These are phyloP conservation scores for Pleurotus eryngii DNA, from an alignment of 768 basidiomycete genomes.

Conservation along the genomic window DNA sequence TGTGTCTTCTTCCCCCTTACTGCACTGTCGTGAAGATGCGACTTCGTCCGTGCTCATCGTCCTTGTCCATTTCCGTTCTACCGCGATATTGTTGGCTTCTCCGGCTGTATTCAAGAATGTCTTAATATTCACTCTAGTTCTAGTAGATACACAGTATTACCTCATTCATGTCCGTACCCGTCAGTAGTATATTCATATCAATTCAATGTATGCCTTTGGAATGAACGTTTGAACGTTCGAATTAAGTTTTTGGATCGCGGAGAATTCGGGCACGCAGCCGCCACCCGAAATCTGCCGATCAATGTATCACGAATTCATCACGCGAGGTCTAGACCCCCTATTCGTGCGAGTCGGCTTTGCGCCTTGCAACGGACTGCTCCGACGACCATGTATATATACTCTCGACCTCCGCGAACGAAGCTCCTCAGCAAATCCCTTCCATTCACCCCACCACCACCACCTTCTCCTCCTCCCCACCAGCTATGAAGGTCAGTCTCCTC, in stretches of 20 bases:
- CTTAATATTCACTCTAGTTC: neutral
- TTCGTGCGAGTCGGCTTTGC: constrained; percentile 1
- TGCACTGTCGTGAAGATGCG: neutral
- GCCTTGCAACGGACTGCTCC: constrained; percentile 4
- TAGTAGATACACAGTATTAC: neutral
- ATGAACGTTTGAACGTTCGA: constrained; percentile 2
- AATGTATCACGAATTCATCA: neutral
- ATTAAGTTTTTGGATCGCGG: neutral
- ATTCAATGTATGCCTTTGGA: neutral
- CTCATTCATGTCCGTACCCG: neutral
- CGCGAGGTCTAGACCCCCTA: constrained; percentile 3
- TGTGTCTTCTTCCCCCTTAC: neutral
- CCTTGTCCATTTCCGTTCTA: neutral
- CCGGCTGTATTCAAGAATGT: neutral
- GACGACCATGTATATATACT: neutral
- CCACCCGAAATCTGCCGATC: constrained; percentile 3
- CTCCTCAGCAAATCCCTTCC: neutral
- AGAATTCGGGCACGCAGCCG: neutral
- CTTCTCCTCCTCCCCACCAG: constrained; percentile 7
- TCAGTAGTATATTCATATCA: neutral
- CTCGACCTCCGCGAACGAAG: neutral
- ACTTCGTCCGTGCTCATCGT: constrained; percentile 2
- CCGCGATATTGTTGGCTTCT: too few relatives aligned
- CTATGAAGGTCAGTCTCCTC: constrained; percentile 29
- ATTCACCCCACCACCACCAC: constrained; percentile 3